Evolutionary conservation across 495 filamentous ascomycete species (phyloP), one percentile per base, ranked within the genome.

Genomic region (Aspergillus haitiensis): DNA sequence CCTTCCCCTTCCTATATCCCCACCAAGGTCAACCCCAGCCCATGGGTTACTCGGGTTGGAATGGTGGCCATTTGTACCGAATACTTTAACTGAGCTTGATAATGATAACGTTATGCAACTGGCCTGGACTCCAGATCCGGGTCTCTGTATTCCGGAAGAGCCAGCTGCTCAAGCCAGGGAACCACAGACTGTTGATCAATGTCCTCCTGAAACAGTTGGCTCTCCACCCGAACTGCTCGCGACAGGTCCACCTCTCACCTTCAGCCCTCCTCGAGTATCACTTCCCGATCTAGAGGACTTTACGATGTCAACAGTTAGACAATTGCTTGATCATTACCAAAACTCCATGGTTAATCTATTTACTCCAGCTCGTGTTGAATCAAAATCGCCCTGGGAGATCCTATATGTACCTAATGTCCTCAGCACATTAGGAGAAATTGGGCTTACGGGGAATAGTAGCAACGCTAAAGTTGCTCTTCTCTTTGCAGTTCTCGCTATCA

Each of bases 291-390:
- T 58, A 15, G 33, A 15, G 12, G 55, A 50, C 34, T 50, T 58
- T 31, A 40, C 55, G 1, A 58, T 58, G 45, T 49, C 55, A 4
- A 58, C 55, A 6, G 55, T 45, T 7, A 49, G 40, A 18, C 16
- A 50, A 18, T 42, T 58, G 34, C 55, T 58, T 13, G 55, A 58
- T 8, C 55, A 58, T 50, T 58, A 58, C 18, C 55, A 58, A 35
- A 50, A 32, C 46, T 48, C 48, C 11, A 31, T 18, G 13, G 16
- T 12, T 4, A 48, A 44, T 9, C 15, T 58, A 0, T 58, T 49
- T 40, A 58, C 55, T 32, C 55, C 55, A 6, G 55, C 55, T 40
- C 34, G 44, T 27, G 55, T 50, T 12, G 45, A 58, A 35, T 39
- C 55, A 1, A 58, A 50, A 50, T 37, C 55, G 27, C 55, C 55